A percentile compares a stretch with the other conserved stretches of the same genome.
Evolutionary conservation across 2,329 filamentous ascomycete species (phyloP).

Genomic region (Fusarium tupiense): DNA sequence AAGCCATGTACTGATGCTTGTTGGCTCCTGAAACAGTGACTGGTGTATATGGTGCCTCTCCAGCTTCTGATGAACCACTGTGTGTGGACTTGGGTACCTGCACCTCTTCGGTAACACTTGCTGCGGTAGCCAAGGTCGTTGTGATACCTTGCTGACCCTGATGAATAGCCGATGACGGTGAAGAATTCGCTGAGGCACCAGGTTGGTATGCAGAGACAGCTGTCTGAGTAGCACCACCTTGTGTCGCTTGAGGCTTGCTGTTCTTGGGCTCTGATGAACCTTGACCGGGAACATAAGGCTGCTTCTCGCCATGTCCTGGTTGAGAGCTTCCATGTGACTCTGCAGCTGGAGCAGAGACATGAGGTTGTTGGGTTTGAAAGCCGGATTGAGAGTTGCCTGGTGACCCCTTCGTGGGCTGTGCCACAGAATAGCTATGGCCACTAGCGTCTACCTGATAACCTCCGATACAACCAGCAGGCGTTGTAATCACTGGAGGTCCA

Average conservation of each 20-base stretch:
- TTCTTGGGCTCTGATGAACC: background rate
- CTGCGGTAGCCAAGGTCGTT: background rate
- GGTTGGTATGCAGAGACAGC: background rate
- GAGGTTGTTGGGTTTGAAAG: accelerated
- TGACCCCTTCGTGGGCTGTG: background rate
- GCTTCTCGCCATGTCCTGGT: background rate
- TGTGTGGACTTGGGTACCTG: background rate
- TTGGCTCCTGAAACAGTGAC: background rate
- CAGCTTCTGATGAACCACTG: background rate
- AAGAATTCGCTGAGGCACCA: background rate
- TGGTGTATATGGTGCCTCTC: background rate
- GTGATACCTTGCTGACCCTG: background rate
- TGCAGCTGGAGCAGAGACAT: background rate
- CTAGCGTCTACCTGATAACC: background rate
- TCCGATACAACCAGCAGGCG: background rate
- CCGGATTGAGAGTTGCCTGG: background rate
- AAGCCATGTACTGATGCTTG: background rate
- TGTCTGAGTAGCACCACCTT: background rate
- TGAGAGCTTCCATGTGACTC: background rate
- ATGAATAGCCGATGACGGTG: background rate
- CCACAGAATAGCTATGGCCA: background rate
- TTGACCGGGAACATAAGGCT: background rate
- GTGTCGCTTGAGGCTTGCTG: background rate
- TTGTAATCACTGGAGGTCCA: background rate
- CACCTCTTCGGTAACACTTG: background rate